phyloP scores from a whole-genome alignment of 1,284 basidiomycete species.

The Malassezia furfur region DNA sequence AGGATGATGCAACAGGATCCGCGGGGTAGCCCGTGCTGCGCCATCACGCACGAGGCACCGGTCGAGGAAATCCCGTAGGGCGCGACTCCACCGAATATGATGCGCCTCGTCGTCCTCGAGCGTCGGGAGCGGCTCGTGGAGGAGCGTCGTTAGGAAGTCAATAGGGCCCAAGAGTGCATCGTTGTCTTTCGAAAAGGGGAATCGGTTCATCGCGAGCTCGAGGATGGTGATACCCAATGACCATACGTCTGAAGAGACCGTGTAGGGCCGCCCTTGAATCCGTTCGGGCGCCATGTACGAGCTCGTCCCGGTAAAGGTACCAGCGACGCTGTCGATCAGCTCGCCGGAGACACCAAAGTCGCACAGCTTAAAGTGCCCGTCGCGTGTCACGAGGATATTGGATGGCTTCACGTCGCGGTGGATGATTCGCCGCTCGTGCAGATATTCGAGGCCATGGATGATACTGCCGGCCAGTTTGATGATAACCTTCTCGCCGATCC shows the following conservation, averaged over 20 bases:
- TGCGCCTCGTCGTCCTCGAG: conserved; percentile 56
- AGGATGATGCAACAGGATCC: conserved; percentile 72
- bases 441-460: conserved; percentile 78
- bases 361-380: conserved; percentile 79
- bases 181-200: conserved; percentile 82
- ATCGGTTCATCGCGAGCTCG: conserved; percentile 85
- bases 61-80: conserved; percentile 86
- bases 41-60: conserved; percentile 60
- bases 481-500: conserved; percentile 82
- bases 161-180: conserved; percentile 63
- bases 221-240: conserved; percentile 85
- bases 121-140: conserved; percentile 70
- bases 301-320: conserved; percentile 91
- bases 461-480: conserved; percentile 86
- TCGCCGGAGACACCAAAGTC: conserved; percentile 97
- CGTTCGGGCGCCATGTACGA: conserved; percentile 99
- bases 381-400: conserved; percentile 76
- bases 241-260: conserved; percentile 96
- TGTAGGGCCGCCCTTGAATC: conserved; percentile 77
- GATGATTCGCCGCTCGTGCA: conserved; percentile 82
- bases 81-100: conserved; percentile 63
- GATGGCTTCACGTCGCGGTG: conserved; percentile 97
- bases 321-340: conserved; percentile 77
- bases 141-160: conserved; percentile 85
- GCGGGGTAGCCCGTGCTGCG: conserved; percentile 67